phyloP scores from a whole-genome alignment of 1,139 yeast species.

The Suhomyces choctaworum region DNA sequence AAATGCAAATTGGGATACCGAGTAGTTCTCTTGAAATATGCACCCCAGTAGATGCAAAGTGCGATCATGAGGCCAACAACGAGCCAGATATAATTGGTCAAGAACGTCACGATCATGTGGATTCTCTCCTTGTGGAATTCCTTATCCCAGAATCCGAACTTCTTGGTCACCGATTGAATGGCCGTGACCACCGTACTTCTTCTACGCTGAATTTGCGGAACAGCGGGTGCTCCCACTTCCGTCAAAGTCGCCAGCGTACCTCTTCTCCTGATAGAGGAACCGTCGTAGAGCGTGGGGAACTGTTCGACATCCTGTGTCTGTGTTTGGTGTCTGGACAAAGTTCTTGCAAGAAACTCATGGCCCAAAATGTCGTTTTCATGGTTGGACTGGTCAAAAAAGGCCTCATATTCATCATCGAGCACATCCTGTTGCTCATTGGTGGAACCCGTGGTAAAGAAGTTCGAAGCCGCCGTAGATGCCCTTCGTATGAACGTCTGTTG shows the following conservation, averaged over 20 bases:
- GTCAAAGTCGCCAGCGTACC: too few species aligned
- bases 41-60: slow-evolving; percentile 36
- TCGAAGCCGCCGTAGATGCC: slow-evolving; percentile 18
- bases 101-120: slow-evolving; percentile 21
- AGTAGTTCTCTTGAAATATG: slow-evolving; percentile 25
- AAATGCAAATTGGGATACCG: slow-evolving; percentile 25
- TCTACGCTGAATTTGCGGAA: slow-evolving; percentile 12
- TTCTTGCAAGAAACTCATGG: slow-evolving; percentile 5
- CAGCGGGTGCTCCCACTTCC: not conserved
- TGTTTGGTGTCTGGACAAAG: slow-evolving; percentile 1
- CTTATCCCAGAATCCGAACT: slow-evolving; percentile 33
- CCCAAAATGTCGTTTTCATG: slow-evolving; percentile 15
- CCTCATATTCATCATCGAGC: not conserved
- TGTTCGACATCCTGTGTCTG: slow-evolving; percentile 12
- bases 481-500: slow-evolving; percentile 12
- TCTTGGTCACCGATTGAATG: slow-evolving; percentile 20
- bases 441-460: slow-evolving; percentile 10
- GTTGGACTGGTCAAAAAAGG: not conserved
- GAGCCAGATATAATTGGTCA: slow-evolving; percentile 26
- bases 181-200: slow-evolving; percentile 24
- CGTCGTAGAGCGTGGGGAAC: slow-evolving; percentile 10
- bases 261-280: too few species aligned
- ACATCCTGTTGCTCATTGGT: not conserved
- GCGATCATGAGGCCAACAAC: slow-evolving; percentile 26
- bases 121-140: slow-evolving; percentile 26